Percentiles rank a stretch among this genome's conserved stretches.
phyloP scores from a whole-genome alignment of 1,139 yeast species.

The Debaryomyces subglobosus region DNA sequence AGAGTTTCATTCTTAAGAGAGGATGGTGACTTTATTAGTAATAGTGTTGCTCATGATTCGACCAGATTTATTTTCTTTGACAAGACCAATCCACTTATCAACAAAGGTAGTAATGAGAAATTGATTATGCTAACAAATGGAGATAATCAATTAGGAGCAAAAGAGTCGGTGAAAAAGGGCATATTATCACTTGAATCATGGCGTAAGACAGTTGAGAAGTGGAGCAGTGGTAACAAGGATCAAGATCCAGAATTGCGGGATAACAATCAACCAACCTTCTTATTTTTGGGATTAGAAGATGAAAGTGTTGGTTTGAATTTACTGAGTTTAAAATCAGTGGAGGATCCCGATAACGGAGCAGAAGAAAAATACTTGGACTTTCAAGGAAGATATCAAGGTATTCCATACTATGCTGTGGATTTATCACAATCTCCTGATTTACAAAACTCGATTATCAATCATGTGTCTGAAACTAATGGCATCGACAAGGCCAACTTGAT shows the following conservation, averaged over 20 bases:
- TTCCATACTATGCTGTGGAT: slow-evolving; percentile 80
- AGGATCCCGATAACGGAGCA: slow-evolving; percentile 17
- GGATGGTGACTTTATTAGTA: slow-evolving; percentile 59
- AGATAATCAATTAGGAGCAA: slow-evolving; percentile 25
- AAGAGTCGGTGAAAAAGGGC: slow-evolving; percentile 15
- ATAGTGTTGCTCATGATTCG: slow-evolving; percentile 52
- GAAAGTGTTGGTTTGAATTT: slow-evolving; percentile 45
- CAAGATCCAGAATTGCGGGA: slow-evolving; percentile 37
- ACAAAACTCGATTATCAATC: slow-evolving; percentile 23
- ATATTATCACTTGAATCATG: slow-evolving; percentile 23
- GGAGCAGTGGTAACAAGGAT: slow-evolving; percentile 39
- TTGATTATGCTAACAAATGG: slow-evolving; percentile 43
- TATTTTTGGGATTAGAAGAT: slow-evolving; percentile 74
- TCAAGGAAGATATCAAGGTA: slow-evolving; percentile 62
- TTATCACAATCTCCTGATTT: slow-evolving; percentile 41
- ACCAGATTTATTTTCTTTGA: slow-evolving; percentile 60
- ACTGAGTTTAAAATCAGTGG: slow-evolving; percentile 30
- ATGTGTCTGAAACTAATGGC: slow-evolving; percentile 18
- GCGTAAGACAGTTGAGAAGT: slow-evolving; percentile 25
- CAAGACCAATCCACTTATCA: slow-evolving; percentile 40
- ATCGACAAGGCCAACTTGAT: slow-evolving; percentile 20
- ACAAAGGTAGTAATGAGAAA: slow-evolving; percentile 30
- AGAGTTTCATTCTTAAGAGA: slow-evolving; percentile 79
- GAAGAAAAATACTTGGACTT: slow-evolving; percentile 41
- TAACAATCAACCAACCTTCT: slow-evolving; percentile 44